Base-by-base conservation (phyloP, 2,329 filamentous ascomycete genomes). In the Aspergillus cejpii region DNA sequence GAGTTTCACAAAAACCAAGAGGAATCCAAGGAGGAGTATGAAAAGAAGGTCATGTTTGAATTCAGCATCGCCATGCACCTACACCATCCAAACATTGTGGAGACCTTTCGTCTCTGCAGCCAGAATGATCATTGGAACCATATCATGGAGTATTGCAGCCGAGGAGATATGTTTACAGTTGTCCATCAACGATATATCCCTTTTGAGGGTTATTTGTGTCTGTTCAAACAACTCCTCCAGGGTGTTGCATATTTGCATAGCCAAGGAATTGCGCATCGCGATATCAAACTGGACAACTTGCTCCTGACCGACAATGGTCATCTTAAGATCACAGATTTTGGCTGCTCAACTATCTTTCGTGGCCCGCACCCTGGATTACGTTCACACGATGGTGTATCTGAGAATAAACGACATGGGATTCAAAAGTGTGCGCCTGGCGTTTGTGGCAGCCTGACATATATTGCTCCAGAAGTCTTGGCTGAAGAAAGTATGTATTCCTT, bases 281-380 rank as follows among this genome's bases (percentile, higher is more conserved):
- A 95, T 56, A 85, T 94, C 70, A 94, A 95, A 68, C 77, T 90
- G 8, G 89, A 94, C 64, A 94, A 95, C 57, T 72, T 94, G 19
- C 75, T 94, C 24, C 76, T 95, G 48, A 85, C 82, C 37, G 81
- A 80, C 55, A 80, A 88, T 47, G 87, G 87, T 60, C 84, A 87
- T 63, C 74, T 94, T 44, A 94, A 94, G 69, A 90, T 95, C 48
- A 89, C 87, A 39, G 89, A 95, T 64, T 94, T 95, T 69, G 89
- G 89, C 42, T 86, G 91, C 11, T 89, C 87, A 0, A 87, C 92
- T 62, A 85, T 94, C 14, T 94, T 94, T 61, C 80, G 77, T 43
- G 88, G 87, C 29, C 82, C 83, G 40, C 87, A 94, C 64, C 88
- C 87, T 0, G 88, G 87, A 23, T 69, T 89, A 31, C 77, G 85